phyloP scores from a whole-genome alignment of 2,329 filamentous ascomycete genomes.

The Macrophomina tecta region DNA sequence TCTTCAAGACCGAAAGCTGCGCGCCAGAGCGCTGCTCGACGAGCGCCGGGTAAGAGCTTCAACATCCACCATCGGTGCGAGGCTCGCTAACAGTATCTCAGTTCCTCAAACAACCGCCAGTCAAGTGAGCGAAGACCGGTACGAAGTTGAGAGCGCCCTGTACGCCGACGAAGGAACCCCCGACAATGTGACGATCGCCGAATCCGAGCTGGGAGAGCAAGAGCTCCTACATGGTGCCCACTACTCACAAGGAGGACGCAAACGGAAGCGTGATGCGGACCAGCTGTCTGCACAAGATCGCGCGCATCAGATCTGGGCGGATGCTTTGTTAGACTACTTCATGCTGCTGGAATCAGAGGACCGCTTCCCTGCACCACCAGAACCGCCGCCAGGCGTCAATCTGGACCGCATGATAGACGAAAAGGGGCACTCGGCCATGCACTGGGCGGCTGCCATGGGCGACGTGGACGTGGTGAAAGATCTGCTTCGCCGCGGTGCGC shows the following conservation, averaged over 20 bases:
- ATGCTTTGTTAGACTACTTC: slow-evolving; percentile 95
- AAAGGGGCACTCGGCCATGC: slow-evolving; percentile 88
- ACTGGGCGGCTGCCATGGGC: slow-evolving; percentile 98
- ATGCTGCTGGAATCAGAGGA: slow-evolving; percentile 83
- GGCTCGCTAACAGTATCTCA: background rate
- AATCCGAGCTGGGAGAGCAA: slow-evolving; percentile 84
- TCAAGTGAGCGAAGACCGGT: slow-evolving; percentile 64
- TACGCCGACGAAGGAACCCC: slow-evolving; percentile 80
- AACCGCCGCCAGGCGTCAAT: slow-evolving; percentile 84
- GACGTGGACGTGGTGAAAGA: slow-evolving; percentile 91
- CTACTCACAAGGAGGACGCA: slow-evolving; percentile 63
- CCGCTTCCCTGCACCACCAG: slow-evolving; percentile 69
- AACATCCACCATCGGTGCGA: background rate
- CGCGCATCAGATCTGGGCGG: slow-evolving; percentile 88
- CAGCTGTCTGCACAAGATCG: slow-evolving; percentile 73
- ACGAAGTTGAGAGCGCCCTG: slow-evolving; percentile 66
- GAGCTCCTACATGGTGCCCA: slow-evolving; percentile 76
- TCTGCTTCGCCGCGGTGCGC: slow-evolving; percentile 80
- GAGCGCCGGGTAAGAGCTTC: slow-evolving; percentile 31
- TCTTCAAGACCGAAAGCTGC: slow-evolving; percentile 80
- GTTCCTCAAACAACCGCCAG: slow-evolving; percentile 40
- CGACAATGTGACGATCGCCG: slow-evolving; percentile 82
- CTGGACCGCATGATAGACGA: slow-evolving; percentile 93
- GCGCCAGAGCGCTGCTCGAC: slow-evolving; percentile 64
- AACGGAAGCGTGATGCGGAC: slow-evolving; percentile 77